These are phyloP conservation scores for Aotearoamyces nothofagi DNA, from an alignment of 2,329 filamentous ascomycete species.

Conservation along the genomic window DNA sequence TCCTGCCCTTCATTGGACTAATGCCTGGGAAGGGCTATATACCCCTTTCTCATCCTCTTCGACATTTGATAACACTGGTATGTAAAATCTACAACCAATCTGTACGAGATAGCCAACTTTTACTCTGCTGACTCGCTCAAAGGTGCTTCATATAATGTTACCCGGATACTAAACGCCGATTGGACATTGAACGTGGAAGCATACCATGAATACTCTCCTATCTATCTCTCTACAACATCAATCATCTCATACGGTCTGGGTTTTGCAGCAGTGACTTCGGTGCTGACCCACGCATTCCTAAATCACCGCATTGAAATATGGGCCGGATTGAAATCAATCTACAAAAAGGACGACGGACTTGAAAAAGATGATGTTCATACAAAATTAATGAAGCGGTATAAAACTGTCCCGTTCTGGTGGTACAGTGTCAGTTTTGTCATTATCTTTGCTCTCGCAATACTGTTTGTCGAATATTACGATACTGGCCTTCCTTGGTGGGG, in stretches of 20 bases:
- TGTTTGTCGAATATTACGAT: constrained; percentile 39
- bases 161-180: constrained; percentile 39
- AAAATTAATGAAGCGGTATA: constrained; percentile 38
- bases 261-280: constrained; percentile 46
- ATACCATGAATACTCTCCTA: constrained; percentile 49
- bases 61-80: constrained; percentile 49
- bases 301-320: constrained; percentile 52
- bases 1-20: constrained; percentile 47
- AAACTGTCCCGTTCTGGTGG: constrained; percentile 40
- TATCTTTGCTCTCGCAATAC: constrained; percentile 25
- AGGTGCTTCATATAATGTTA: constrained; percentile 43
- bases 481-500: constrained; percentile 36
- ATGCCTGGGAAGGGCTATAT: constrained; percentile 41
- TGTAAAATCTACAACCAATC: too few relatives aligned
- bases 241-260: constrained; percentile 39
- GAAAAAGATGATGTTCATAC: constrained; percentile 37
- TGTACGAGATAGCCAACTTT: too few relatives aligned
- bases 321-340: constrained; percentile 16
- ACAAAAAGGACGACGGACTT: constrained; percentile 24
- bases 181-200: constrained; percentile 42
- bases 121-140: too few relatives aligned
- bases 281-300: constrained; percentile 51
- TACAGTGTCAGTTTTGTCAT: constrained; percentile 24
- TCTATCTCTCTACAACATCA: constrained; percentile 48
- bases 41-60: constrained; percentile 44